Base-by-base conservation (phyloP, 2,329 filamentous ascomycete genomes). In the Onygena corvina region DNA sequence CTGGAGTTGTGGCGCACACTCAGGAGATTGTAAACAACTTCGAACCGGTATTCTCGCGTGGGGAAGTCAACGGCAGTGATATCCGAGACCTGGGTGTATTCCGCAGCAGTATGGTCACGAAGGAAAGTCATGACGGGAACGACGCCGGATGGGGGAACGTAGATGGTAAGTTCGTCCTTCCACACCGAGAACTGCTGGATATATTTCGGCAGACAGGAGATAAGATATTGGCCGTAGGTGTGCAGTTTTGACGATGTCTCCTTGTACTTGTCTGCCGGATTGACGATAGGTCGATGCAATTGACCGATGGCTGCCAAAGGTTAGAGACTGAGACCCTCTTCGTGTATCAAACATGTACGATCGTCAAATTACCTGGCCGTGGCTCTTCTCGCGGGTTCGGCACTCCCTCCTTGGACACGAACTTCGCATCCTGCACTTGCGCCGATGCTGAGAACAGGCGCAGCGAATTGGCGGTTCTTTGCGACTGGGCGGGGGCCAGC, bases 121-220 rank as follows among this genome's bases (percentile, higher is more conserved):
- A 98, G 76, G 74, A 98, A 98, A 53, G 78, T 80, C 69, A 98
- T 89, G 61, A 94, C 84, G 33, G 92, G 92, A 58, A 95, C 79
- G 59, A 96, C 81, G 58, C 87, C 92, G 31, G 84, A 72, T 1
- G 92, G 92, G 44, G 86, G 76, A 63, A 96, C 92, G 70, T 93
- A 90, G 67, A 95, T 86, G 60, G 84, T 88, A 65, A 98, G 80
- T 71, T 98, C 92, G 66, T 98, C 92, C 74, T 98, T 98, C 92
- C 92, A 98, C 50, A 98, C 90, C 9, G 89, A 94, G 74, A 96
- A 96, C 72, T 98, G 92, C 74, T 98, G 93, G 61, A 98, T 80
- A 71, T 94, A 95, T 76, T 95, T 96, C 61, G 92, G 93, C 63
- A 98, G 71, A 69, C 86, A 94, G 58, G 88, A 89, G 80, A 98